phyloP scores from a whole-genome alignment of 371 early-diverging fungal species.

The Nosema granulosis region DNA sequence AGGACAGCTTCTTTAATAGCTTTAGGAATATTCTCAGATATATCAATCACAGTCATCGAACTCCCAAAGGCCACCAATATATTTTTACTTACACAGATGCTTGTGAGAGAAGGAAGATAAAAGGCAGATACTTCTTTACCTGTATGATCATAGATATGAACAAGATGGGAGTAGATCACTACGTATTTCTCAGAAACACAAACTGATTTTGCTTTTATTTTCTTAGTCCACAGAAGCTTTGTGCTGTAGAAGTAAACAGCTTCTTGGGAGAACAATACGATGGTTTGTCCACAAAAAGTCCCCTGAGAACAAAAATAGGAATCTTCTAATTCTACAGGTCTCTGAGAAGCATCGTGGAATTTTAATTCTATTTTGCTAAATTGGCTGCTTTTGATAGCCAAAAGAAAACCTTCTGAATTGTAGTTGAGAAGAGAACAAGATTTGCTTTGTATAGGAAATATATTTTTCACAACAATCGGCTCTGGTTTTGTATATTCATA shows the following conservation, averaged over 20 bases:
- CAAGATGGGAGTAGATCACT: neutral
- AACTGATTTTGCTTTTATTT: neutral
- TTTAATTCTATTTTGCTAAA: slow-evolving; percentile 25
- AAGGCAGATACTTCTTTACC: slow-evolving; percentile 35
- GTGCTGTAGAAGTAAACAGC: slow-evolving; percentile 4
- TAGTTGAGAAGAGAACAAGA: slow-evolving; percentile 16
- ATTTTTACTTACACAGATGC: neutral
- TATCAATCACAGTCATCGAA: slow-evolving; percentile 8
- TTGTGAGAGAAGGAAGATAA: slow-evolving; percentile 1
- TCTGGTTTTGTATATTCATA: neutral
- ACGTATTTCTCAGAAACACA: slow-evolving; percentile 4
- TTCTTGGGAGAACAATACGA: slow-evolving; percentile 2
- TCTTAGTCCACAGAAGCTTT: neutral
- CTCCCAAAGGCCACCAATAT: slow-evolving; percentile 5
- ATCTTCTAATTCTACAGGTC: slow-evolving; percentile 18
- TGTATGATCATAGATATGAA: slow-evolving; percentile 9
- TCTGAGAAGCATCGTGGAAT: slow-evolving; percentile 25
- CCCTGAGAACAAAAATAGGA: slow-evolving; percentile 15
- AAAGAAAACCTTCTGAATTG: slow-evolving; percentile 22
- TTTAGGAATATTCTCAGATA: neutral
- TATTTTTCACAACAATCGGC: neutral
- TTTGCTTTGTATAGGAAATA: neutral
- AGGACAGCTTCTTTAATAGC: neutral
- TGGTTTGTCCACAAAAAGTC: slow-evolving; percentile 7
- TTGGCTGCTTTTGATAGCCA: neutral